Base-by-base conservation (phyloP, 2,329 filamentous ascomycete genomes). In the Cadophora malorum region DNA sequence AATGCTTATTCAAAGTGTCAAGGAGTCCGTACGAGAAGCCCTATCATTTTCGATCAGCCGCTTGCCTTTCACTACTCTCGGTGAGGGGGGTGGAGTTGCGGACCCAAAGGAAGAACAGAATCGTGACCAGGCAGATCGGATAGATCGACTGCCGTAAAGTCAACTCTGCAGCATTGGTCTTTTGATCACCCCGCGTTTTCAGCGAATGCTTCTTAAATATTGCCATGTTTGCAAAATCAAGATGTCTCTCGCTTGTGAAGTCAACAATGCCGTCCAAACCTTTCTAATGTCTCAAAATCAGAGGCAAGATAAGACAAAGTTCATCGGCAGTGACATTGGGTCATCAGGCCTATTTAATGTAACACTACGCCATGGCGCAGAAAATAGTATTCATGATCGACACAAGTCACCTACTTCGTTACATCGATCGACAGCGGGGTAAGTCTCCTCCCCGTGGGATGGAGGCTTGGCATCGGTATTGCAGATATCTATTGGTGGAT, bases 1-100 rank as follows among this genome's bases (percentile, higher is more conserved):
- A 89, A 28, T 88, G 90, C 25, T 85, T 86, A 76, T 97, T 97
- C 45, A 97, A 85, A 0, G 90, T 91, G 75, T 95, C 92, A 6
- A 97, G 83, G 3, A 97, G 84, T 0, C 94, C 94, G 73, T 97
- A 97, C 0, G 93, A 93, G 67, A 96, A 90, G 0, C 94, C 94
- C 93, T 93, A 94, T 9, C 47, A 9, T 31, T 21, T n/a, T 8
- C 47, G 12, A 47, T 61, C 14, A 67, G 47, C 8, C 6, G 4
- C 23, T 41, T 6, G n/a, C 14, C 28, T 16, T 28, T 23, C 4
- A 8, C 10, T 19, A 14, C 60, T 31, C 6, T 21, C 10, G 16
- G 7, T 4, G 28, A 28, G 41, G 4, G 41, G 10, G 10, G 19
- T 84, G 74, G 80, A 81, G 76, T 86, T 87, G 31, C 86, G 53